These are phyloP conservation scores for Ustilago cynodontis DNA, from an alignment of 1,284 basidiomycete genomes.

Conservation along the genomic window DNA sequence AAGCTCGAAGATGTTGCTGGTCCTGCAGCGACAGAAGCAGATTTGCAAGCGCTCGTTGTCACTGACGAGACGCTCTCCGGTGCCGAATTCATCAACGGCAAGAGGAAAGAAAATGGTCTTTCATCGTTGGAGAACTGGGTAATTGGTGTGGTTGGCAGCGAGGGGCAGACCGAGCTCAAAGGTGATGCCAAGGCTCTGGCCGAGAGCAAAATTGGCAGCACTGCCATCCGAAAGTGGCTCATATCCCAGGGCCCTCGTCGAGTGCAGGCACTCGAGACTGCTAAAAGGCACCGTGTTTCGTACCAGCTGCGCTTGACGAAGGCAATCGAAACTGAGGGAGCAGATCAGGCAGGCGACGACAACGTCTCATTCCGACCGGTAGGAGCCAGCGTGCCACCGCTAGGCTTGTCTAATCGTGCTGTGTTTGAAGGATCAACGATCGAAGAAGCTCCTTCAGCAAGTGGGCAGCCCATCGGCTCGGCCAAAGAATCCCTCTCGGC, in stretches of 20 bases:
- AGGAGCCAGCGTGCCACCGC: constrained; percentile 63
- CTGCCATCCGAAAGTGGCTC: constrained; percentile 65
- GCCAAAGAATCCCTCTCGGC: constrained; percentile 42
- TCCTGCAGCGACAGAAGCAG: constrained; percentile 61
- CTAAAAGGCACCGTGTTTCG: constrained; percentile 18
- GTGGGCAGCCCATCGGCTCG: constrained; percentile 50
- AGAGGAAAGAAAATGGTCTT: constrained; percentile 53
- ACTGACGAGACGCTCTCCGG: constrained; percentile 67
- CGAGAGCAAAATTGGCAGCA: constrained; percentile 66
- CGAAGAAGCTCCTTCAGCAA: constrained; percentile 39
- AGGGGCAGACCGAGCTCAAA: constrained; percentile 57
- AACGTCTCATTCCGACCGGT: constrained; percentile 41
- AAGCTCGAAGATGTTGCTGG: constrained; percentile 64
- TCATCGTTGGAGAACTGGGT: constrained; percentile 48
- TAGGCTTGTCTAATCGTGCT: constrained; percentile 68
- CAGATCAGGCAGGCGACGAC: neutral
- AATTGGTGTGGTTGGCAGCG: constrained; percentile 62
- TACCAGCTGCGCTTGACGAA: constrained; percentile 29
- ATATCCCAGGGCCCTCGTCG: constrained; percentile 30
- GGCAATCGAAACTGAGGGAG: neutral
- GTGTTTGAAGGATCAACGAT: constrained; percentile 46
- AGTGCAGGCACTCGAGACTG: constrained; percentile 35
- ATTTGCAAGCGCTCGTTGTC: constrained; percentile 61
- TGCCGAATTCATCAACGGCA: constrained; percentile 56
- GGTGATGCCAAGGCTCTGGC: constrained; percentile 60